These are phyloP conservation scores for Seminavis robusta DNA, from an alignment of 108 stramenopile species.

Conservation along the genomic window DNA sequence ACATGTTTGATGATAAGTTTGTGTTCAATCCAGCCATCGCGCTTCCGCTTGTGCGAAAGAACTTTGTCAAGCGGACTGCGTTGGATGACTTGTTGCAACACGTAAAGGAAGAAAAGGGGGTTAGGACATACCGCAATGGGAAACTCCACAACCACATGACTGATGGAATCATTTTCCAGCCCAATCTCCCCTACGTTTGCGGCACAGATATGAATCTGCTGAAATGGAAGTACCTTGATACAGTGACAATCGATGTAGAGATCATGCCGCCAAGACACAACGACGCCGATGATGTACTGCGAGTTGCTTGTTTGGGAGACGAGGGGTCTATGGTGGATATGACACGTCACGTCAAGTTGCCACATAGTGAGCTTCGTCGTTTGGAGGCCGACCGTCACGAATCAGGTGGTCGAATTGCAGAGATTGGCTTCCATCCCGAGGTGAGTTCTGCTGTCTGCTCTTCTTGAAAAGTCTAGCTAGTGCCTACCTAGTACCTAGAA, in stretches of 20 bases:
- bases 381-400: constrained; percentile 80
- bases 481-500: too few species aligned
- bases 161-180: constrained; percentile 92
- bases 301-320: constrained; percentile 71
- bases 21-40: constrained; percentile 57
- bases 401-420: constrained; percentile 66
- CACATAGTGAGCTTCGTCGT: constrained; percentile 66
- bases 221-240: constrained; percentile 97
- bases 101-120: constrained; percentile 76
- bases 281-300: constrained; percentile 44
- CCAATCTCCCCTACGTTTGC: constrained; percentile 87
- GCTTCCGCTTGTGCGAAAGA: constrained; percentile 85
- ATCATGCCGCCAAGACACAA: constrained; percentile 45
- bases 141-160: constrained; percentile 87
- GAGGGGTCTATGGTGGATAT: constrained; percentile 78
- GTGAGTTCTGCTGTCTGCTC: too few species aligned
- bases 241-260: constrained; percentile 93
- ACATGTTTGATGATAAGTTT: constrained; percentile 61
- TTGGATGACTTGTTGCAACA: constrained; percentile 61
- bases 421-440: constrained; percentile 87
- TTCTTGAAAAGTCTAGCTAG: too few species aligned
- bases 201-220: constrained; percentile 86
- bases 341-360: constrained; percentile 74
- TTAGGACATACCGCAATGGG: constrained; percentile 67
- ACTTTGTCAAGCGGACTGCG: constrained; percentile 77